A percentile compares a stretch with the other conserved stretches of the same genome.
Evolutionary conservation across 768 basidiomycete species (phyloP).

Genomic region (Amanita fuliginea): DNA sequence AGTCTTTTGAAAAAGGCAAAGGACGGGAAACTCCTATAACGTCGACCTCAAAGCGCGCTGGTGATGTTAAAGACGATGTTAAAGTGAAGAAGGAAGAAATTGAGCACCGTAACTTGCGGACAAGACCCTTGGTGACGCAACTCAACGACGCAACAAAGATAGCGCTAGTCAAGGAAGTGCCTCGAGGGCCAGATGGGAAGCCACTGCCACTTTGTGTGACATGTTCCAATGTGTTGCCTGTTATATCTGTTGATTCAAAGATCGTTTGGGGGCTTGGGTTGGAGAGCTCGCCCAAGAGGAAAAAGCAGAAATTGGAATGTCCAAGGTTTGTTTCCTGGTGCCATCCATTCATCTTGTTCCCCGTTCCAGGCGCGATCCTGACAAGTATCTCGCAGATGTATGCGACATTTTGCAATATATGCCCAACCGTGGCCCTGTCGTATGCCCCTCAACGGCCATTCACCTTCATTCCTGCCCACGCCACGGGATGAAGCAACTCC

Average conservation of each 20-base stretch:
- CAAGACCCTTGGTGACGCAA: constrained; percentile 24
- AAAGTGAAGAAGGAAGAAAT: constrained; percentile 40
- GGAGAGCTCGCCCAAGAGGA: constrained; percentile 42
- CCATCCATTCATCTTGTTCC: background rate
- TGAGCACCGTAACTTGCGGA: constrained; percentile 40
- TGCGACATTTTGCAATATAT: constrained; percentile 76
- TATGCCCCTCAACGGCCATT: constrained; percentile 32
- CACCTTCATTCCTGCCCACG: constrained; percentile 27
- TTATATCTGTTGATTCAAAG: constrained; percentile 65
- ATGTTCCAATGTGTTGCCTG: constrained; percentile 59
- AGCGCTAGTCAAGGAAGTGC: constrained; percentile 26
- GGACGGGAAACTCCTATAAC: constrained; percentile 25
- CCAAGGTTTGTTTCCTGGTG: constrained; percentile 43
- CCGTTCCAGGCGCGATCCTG: background rate
- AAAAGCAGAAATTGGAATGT: constrained; percentile 58
- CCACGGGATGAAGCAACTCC: constrained; percentile 43
- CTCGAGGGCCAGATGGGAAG: constrained; percentile 52
- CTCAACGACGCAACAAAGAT: constrained; percentile 16
- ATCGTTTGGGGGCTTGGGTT: constrained; percentile 63
- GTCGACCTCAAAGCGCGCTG: constrained; percentile 14
- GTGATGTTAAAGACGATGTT: constrained; percentile 19
- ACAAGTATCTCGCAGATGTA: constrained; percentile 37
- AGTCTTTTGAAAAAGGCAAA: constrained; percentile 22
- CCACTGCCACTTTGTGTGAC: constrained; percentile 62
- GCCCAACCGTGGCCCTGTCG: constrained; percentile 62